A percentile compares a stretch with the other conserved stretches of the same genome.
These are phyloP conservation scores for Borovskyia barvae DNA, from an alignment of 208 protist species.

Conservation along the genomic window DNA sequence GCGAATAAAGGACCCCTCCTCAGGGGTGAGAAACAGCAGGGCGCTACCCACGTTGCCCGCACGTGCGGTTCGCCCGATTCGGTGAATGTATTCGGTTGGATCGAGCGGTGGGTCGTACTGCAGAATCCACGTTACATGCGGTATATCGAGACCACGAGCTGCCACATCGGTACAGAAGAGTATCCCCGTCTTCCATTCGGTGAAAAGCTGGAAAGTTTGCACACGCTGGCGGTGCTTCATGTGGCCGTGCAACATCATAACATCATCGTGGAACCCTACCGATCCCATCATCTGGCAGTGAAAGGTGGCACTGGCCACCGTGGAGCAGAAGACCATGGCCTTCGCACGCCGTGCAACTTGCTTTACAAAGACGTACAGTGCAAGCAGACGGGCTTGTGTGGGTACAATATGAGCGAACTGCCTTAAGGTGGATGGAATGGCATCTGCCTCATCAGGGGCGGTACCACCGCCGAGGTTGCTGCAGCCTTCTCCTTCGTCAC, in stretches of 20 bases:
- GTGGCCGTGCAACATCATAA: constrained; percentile 96
- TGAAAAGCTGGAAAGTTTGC: constrained; percentile 89
- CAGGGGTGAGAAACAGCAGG: constrained; percentile 91
- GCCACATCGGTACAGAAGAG: constrained; percentile 96
- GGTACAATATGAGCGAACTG: constrained; percentile 84
- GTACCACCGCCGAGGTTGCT: constrained; percentile 5
- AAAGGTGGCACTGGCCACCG: constrained; percentile 96
- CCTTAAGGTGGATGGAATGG: constrained; percentile 75
- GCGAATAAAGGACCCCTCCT: constrained; percentile 87
- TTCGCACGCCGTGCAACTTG: constrained; percentile 94
- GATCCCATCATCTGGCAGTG: constrained; percentile 98
- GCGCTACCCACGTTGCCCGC: constrained; percentile 91
- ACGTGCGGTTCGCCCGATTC: constrained; percentile 95
- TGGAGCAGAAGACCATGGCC: constrained; percentile 98
- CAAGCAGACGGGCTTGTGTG: constrained; percentile 61
- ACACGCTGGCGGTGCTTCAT: constrained; percentile 95
- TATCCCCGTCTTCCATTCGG: constrained; percentile 80
- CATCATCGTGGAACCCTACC: constrained; percentile 96
- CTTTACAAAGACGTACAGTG: constrained; percentile 97
- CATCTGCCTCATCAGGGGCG: constrained; percentile 34
- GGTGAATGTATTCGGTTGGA: constrained; percentile 95
- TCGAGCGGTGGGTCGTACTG: constrained; percentile 97
- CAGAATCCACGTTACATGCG: constrained; percentile 96
- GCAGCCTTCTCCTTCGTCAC: constrained; percentile 1
- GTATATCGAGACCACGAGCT: constrained; percentile 95